A percentile compares a stretch with the other conserved stretches of the same genome.
Evolutionary conservation across 2,329 filamentous ascomycete genomes (phyloP).

Genomic region (Fusarium sp.): DNA sequence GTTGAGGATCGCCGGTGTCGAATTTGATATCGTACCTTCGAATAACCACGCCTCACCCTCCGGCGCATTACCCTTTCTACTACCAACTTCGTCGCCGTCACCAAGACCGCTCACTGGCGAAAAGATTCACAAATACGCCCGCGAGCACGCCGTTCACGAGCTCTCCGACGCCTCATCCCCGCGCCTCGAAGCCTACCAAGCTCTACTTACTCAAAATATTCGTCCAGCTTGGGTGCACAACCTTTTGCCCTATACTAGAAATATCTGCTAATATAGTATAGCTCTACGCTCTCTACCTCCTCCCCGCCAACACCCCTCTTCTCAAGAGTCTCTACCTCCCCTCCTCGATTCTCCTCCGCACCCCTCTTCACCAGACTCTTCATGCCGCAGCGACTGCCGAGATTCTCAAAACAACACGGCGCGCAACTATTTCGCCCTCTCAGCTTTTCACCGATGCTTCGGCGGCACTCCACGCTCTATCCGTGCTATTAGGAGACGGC

Average conservation of each 20-base stretch:
- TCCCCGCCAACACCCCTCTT: slow-evolving; percentile 76
- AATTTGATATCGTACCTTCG: slow-evolving; percentile 78
- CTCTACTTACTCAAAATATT: slow-evolving; percentile 82
- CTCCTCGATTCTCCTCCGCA: slow-evolving; percentile 73
- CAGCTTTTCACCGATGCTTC: slow-evolving; percentile 62
- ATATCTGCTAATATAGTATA: slow-evolving; percentile 49
- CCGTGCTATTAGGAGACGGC: slow-evolving; percentile 57
- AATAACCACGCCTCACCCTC: slow-evolving; percentile 95
- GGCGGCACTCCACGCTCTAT: slow-evolving; percentile 64
- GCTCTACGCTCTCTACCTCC: slow-evolving; percentile 88
- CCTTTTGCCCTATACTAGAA: not conserved
- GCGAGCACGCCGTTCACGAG: slow-evolving; percentile 59
- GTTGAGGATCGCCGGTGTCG: slow-evolving; percentile 81
- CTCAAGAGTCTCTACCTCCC: slow-evolving; percentile 82
- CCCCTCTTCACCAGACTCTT: slow-evolving; percentile 76
- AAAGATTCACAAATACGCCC: slow-evolving; percentile 79
- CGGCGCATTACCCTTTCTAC: slow-evolving; percentile 89
- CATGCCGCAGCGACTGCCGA: slow-evolving; percentile 81
- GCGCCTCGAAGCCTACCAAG: slow-evolving; percentile 81
- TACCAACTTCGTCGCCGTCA: slow-evolving; percentile 64
- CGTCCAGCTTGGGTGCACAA: slow-evolving; percentile 84
- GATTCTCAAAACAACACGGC: slow-evolving; percentile 75
- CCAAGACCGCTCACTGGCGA: slow-evolving; percentile 59
- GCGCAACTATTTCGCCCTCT: slow-evolving; percentile 51
- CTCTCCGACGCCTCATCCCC: slow-evolving; percentile 66